Conservation (phyloP, 2,329 filamentous ascomycete genomes). For the Botryotinia narcissicola region DNA sequence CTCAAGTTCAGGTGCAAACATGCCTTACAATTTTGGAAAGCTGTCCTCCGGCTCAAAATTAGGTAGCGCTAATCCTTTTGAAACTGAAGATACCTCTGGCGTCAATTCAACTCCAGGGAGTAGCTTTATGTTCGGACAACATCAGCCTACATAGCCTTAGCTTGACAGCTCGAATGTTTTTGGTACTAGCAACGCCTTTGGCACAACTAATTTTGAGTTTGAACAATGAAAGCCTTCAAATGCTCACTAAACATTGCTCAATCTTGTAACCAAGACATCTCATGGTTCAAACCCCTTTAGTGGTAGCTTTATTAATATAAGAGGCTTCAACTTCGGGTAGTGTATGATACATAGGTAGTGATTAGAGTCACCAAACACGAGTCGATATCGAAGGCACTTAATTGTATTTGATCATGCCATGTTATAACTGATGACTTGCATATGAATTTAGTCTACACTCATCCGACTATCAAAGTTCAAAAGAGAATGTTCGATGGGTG, state of each 20-base stretch:
- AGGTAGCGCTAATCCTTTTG: not conserved
- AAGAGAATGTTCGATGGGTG: not conserved
- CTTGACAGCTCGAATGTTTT: not conserved
- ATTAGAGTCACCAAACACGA: not conserved
- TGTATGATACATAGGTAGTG: not conserved
- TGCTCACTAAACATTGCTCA: not conserved
- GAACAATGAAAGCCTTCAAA: not conserved
- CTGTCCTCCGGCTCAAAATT: not conserved
- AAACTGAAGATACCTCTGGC: too few relatives aligned
- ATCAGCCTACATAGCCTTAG: not conserved
- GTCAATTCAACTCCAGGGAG: not conserved
- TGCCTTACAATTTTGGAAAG: not conserved
- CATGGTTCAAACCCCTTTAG: rapidly evolving
- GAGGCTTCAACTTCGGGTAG: not conserved
- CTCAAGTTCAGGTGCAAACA: not conserved
- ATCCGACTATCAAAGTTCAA: not conserved
- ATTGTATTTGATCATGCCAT: not conserved
- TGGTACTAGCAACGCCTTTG: too few relatives aligned
- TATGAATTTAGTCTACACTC: not conserved
- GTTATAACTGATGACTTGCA: not conserved
- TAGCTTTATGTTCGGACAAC: not conserved
- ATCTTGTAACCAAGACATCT: not conserved
- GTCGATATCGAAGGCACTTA: not conserved
- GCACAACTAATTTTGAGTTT: not conserved
- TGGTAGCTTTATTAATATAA: not conserved